A percentile compares a stretch with the other conserved stretches of the same genome.
phyloP scores from a whole-genome alignment of 352 stramenopile species.

The Albugo laibachii region DNA sequence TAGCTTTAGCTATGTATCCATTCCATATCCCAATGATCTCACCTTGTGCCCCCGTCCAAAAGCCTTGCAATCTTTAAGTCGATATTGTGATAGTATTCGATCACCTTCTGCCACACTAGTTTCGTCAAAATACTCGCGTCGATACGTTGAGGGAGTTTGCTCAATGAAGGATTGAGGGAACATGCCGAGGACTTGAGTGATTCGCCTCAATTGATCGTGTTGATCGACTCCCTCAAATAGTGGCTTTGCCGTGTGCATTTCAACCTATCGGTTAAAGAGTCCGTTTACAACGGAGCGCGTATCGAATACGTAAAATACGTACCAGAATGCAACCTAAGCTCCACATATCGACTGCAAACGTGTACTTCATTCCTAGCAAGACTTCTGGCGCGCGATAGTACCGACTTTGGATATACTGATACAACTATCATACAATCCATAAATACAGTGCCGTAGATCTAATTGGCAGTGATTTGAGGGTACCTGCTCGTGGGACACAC shows the following conservation, averaged over 20 bases:
- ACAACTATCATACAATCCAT: constrained; percentile 40
- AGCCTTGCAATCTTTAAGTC: constrained; percentile 36
- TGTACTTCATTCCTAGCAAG: constrained; percentile 63
- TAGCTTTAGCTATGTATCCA: not conserved
- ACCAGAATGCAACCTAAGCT: constrained; percentile 76
- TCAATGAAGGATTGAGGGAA: constrained; percentile 83
- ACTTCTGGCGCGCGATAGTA: constrained; percentile 92
- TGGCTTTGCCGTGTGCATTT: constrained; percentile 97
- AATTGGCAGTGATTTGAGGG: not conserved
- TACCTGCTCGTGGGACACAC: constrained; percentile 81
- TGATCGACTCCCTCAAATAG: constrained; percentile 93
- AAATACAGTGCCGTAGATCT: not conserved
- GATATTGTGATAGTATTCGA: constrained; percentile 34
- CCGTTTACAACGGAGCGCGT: not conserved
- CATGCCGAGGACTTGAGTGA: constrained; percentile 91
- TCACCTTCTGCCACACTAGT: constrained; percentile 30
- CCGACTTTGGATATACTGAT: constrained; percentile 96
- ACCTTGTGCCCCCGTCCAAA: not conserved
- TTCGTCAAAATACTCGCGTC: constrained; percentile 86
- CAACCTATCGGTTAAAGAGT: constrained; percentile 12
- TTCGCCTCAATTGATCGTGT: constrained; percentile 93
- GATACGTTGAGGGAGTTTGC: constrained; percentile 52
- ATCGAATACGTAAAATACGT: not conserved
- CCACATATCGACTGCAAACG: constrained; percentile 77
- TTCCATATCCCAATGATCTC: not conserved